These are phyloP conservation scores for Fraxinus angustifolia DNA, from an alignment of 305 asterid genomes.

Conservation along the genomic window DNA sequence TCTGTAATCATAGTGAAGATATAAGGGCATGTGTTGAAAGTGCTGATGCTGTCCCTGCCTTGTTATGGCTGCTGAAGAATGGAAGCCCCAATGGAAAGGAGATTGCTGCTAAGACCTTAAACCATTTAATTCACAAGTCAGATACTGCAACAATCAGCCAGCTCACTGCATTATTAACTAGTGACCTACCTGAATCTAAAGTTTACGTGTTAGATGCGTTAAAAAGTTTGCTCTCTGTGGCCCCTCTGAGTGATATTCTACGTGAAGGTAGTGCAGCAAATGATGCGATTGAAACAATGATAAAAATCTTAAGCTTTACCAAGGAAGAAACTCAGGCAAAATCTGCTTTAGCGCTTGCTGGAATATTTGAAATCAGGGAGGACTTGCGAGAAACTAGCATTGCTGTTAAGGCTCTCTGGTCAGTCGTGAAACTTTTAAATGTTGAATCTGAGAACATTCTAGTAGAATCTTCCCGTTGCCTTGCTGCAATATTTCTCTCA, in stretches of 20 bases:
- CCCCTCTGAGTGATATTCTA: slow-evolving; percentile 68
- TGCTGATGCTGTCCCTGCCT: slow-evolving; percentile 99
- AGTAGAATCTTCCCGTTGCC: slow-evolving; percentile 72
- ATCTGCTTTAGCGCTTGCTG: slow-evolving; percentile 89
- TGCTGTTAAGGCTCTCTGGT: slow-evolving; percentile 66
- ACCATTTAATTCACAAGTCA: slow-evolving; percentile 97
- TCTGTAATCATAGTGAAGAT: slow-evolving; percentile 99
- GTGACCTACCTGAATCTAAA: slow-evolving; percentile 97
- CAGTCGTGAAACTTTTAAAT: slow-evolving; percentile 62
- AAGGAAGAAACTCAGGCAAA: slow-evolving; percentile 94
- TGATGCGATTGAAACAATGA: slow-evolving; percentile 94
- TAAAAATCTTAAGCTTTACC: slow-evolving; percentile 71
- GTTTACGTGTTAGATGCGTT: slow-evolving; percentile 87
- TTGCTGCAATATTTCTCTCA: slow-evolving; percentile 89
- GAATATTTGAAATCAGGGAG: slow-evolving; percentile 76
- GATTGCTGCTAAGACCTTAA: slow-evolving; percentile 93
- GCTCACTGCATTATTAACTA: slow-evolving; percentile 86
- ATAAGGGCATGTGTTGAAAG: slow-evolving; percentile 99
- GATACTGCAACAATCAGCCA: slow-evolving; percentile 99
- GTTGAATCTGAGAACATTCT: slow-evolving; percentile 67
- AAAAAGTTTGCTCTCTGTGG: slow-evolving; percentile 90
- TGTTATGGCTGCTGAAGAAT: slow-evolving; percentile 92
- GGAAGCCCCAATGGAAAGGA: slow-evolving; percentile 96
- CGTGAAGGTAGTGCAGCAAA: slow-evolving; percentile 99
- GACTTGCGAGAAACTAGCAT: slow-evolving; percentile 86